Percentiles rank a stretch among this genome's conserved stretches.
These are phyloP conservation scores for Medakamo hakoo DNA, from an alignment of 139 green algal species.

Conservation along the genomic window DNA sequence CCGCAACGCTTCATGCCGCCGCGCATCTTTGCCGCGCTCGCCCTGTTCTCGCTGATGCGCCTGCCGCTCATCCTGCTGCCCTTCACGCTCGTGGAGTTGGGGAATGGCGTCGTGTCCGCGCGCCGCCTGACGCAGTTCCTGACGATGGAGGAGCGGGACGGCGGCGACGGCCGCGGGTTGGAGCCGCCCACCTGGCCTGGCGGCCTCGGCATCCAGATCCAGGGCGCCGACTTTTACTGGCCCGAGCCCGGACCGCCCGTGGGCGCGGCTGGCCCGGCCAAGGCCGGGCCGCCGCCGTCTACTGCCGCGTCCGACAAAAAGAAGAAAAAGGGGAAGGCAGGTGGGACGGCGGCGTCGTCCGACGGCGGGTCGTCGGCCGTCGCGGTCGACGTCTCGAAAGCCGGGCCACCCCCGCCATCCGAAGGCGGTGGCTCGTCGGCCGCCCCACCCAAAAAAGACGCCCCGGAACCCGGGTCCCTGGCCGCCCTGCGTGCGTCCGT, in stretches of 20 bases:
- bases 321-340: conserved; percentile 10
- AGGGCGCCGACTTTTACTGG: conserved; percentile 26
- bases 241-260: conserved; percentile 15
- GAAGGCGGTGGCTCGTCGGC: no score
- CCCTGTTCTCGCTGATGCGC: conserved; percentile 83
- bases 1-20: conserved; percentile 32
- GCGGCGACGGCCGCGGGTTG: no score
- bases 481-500: background rate
- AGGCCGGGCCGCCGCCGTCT: no score
- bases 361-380: background rate
- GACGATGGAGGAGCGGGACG: conserved; percentile 26
- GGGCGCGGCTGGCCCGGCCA: background rate
- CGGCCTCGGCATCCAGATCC: conserved; percentile 14
- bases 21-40: conserved; percentile 69
- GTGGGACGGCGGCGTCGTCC: background rate
- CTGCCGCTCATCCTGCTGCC: conserved; percentile 85
- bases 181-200: conserved; percentile 4
- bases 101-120: conserved; percentile 35
- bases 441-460: no score
- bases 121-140: conserved; percentile 30
- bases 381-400: background rate
- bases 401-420: no score
- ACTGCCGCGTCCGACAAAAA: no score
- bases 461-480: background rate
- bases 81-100: conserved; percentile 28